Evolutionary conservation across 352 stramenopile genomes (phyloP).

Genomic region (Phytophthora megakarya): DNA sequence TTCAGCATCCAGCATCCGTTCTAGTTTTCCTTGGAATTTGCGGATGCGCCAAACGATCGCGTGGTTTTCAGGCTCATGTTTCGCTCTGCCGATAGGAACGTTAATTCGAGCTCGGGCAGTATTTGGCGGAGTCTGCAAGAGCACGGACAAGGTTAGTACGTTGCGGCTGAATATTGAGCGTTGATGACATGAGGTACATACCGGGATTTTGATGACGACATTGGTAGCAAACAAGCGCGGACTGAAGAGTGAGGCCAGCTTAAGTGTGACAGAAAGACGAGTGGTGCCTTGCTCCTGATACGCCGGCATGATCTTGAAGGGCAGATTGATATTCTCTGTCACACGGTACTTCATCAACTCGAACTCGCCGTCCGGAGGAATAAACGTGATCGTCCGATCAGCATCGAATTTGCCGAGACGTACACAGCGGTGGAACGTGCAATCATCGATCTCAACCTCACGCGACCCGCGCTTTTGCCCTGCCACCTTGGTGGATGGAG

Average conservation of each 20-base stretch:
- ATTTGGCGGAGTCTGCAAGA: slow-evolving; percentile 89
- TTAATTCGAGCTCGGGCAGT: slow-evolving; percentile 96
- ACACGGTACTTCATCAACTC: slow-evolving; percentile 98
- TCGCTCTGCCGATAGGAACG: slow-evolving; percentile 94
- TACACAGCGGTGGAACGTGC: slow-evolving; percentile 98
- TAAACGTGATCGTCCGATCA: slow-evolving; percentile 97
- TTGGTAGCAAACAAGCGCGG: slow-evolving; percentile 97
- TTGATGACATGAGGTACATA: slow-evolving; percentile 27
- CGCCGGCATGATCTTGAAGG: slow-evolving; percentile 97
- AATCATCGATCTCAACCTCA: slow-evolving; percentile 96
- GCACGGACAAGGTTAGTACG: not conserved
- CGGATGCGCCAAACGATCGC: slow-evolving; percentile 98
- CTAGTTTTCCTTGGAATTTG: slow-evolving; percentile 95
- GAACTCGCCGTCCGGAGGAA: slow-evolving; percentile 98
- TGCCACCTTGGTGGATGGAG: slow-evolving; percentile 52
- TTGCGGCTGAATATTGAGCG: not conserved
- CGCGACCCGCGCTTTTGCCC: slow-evolving; percentile 75
- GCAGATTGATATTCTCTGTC: slow-evolving; percentile 97
- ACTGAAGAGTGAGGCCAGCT: slow-evolving; percentile 94
- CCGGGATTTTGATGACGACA: slow-evolving; percentile 95
- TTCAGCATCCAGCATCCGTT: slow-evolving; percentile 95
- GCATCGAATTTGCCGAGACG: slow-evolving; percentile 98
- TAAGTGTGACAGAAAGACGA: slow-evolving; percentile 79
- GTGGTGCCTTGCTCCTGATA: slow-evolving; percentile 94
- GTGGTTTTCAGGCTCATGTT: slow-evolving; percentile 98